A percentile compares a stretch with the other conserved stretches of the same genome.
Conservation (phyloP, 805 yeast genomes). For the Spathaspora passalidarum region DNA sequence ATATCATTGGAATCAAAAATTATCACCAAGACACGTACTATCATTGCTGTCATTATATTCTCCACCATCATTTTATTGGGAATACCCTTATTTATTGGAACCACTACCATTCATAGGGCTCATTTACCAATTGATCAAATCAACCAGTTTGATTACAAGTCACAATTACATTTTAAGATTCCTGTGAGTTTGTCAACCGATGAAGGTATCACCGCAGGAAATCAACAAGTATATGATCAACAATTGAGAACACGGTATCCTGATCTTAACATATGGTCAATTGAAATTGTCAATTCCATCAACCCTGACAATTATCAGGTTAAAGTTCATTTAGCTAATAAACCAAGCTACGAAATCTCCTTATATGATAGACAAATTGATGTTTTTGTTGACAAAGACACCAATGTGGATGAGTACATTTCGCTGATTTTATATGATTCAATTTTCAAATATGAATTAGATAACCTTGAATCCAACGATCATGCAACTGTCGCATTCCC, state of each 20-base stretch:
- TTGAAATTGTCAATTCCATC: conserved; percentile 12
- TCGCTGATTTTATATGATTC: conserved; percentile 33
- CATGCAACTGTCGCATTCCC: conserved; percentile 43
- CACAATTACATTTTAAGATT: conserved; percentile 27
- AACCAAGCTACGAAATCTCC: conserved; percentile 24
- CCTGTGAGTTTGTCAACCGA: conserved; percentile 43
- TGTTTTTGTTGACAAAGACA: conserved; percentile 23
- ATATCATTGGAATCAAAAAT: background rate
- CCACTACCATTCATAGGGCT: conserved; percentile 65
- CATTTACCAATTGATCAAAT: conserved; percentile 50
- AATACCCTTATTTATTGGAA: conserved; percentile 54
- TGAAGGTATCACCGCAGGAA: conserved; percentile 25
- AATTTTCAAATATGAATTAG: conserved; percentile 39
- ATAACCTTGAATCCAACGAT: conserved; percentile 18
- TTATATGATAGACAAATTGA: conserved; percentile 33
- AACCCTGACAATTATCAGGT: conserved; percentile 26
- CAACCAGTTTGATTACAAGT: conserved; percentile 22
- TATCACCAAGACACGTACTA: background rate
- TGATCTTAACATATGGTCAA: conserved; percentile 27
- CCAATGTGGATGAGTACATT: conserved; percentile 32
- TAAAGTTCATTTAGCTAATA: background rate
- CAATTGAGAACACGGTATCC: conserved; percentile 21
- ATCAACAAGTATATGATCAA: conserved; percentile 36
- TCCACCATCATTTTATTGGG: conserved; percentile 35
- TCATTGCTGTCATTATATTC: conserved; percentile 12